Evolutionary conservation across 306 rosid genomes (phyloP), one percentile per base, ranked within the genome.

Genomic region (Albizia julibrissin): DNA sequence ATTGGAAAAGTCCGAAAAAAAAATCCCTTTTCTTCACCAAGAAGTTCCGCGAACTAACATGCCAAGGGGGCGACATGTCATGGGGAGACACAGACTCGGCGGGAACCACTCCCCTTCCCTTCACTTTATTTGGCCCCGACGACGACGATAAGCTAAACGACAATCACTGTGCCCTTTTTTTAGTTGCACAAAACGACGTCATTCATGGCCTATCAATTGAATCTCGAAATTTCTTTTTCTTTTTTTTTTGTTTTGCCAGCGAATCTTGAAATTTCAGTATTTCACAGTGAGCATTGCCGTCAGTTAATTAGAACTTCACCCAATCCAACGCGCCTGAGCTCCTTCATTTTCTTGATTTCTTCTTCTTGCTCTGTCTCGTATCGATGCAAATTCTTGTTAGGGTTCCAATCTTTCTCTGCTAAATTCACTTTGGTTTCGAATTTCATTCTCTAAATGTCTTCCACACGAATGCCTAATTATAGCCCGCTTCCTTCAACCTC

Each of bases 391-490:
- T 42, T 70, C n/a, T 42, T 42, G 10, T 58, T 44, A 31, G 69
- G 58, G 34, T 29, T 44, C 47, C 49, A 27, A 39, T 75, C 33
- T 2, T 3, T 56, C 39, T 68, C 75, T 39, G 24, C 69, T 18
- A 19, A 37, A 26, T 3, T 61, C 49, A 21, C 21, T 66, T 19
- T 81, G 72, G 22, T 59, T 83, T 42, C 18, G 6, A 58, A 10
- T 59, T 80, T 46, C 40, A 12, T 33, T 56, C 79, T 70, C 43
- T 82, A 16, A 42, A 90, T 88, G 89, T 83, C 93, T 77, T 87
- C 94, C 8, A 12, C 79, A 27, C 37, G 84, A 27, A 29, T 74
- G 52, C n/a, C 87, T 27, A 64, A 69, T 70, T 87, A 85, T 78
- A 65, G 75, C 80, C 43, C 87, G 1, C 80, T 79, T 18, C 83